Evolutionary conservation across 352 stramenopile species (phyloP).

Genomic region (Phytophthora pluvialis): DNA sequence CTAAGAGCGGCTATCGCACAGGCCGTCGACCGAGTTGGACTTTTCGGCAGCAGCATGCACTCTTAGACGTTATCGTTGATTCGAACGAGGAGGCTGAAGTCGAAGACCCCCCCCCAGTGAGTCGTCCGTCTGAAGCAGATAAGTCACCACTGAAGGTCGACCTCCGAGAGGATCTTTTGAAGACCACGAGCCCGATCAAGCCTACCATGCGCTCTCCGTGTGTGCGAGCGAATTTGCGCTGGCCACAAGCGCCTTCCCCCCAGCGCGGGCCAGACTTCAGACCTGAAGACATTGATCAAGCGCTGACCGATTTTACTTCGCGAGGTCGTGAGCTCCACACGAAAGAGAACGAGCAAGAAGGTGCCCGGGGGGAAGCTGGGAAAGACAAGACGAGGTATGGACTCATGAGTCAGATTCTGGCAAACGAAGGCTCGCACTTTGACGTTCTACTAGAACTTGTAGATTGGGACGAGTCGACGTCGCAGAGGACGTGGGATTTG

Average conservation of each 20-base stretch:
- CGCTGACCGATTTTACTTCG: slow-evolving; percentile 16
- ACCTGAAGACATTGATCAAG: slow-evolving; percentile 37
- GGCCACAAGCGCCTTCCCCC: slow-evolving; percentile 44
- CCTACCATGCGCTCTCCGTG: slow-evolving; percentile 47
- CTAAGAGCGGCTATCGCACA: slow-evolving; percentile 20
- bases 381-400: slow-evolving; percentile 34
- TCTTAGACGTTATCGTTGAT: slow-evolving; percentile 65
- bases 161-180: slow-evolving; percentile 16
- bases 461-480: slow-evolving; percentile 54
- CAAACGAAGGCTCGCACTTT: slow-evolving; percentile 65
- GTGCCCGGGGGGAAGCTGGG: background rate
- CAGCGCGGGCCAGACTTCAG: slow-evolving; percentile 57
- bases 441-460: slow-evolving; percentile 65
- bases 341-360: slow-evolving; percentile 2
- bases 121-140: background rate
- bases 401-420: slow-evolving; percentile 59
- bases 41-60: slow-evolving; percentile 59
- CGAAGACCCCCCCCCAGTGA: slow-evolving; percentile 5
- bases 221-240: slow-evolving; percentile 49
- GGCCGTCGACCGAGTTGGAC: slow-evolving; percentile 67
- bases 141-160: slow-evolving; percentile 21
- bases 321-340: background rate
- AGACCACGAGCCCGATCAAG: slow-evolving; percentile 23
- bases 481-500: slow-evolving; percentile 75
- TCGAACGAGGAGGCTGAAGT: slow-evolving; percentile 39